Base-by-base conservation (phyloP, 768 basidiomycete genomes). In the Hygrophorus russula region DNA sequence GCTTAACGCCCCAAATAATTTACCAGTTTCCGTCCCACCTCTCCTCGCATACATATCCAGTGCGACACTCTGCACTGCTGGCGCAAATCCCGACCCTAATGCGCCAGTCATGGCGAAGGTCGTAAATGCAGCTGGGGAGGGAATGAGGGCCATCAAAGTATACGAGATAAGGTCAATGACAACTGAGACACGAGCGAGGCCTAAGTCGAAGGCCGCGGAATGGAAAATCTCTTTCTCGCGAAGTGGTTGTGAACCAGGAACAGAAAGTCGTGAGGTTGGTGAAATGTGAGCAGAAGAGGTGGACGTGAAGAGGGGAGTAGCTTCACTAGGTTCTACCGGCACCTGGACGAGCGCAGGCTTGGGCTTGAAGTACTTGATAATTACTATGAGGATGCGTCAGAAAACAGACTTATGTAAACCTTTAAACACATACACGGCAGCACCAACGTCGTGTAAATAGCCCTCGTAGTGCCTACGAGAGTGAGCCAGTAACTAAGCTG, bases 401-500 rank as follows among this genome's bases (percentile, higher is more conserved):
- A n/a, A 8, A 9, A 17, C 32, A 17, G 48, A 47, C 15, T 36
- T 30, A 18, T 31, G 10, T 13, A 9, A 28, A 19, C n/a, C 10
- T n/a, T 20, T 13, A 14, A 42, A 38, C 24, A 55, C 73, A 47
- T 58, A 86, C 84, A 12, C 8, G 86, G 86, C 4, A 88, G 59
- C 28, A 83, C 53, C 12, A 73, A 36, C 1, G 74, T 62, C 48
- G 87, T 59, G 52, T 72, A 71, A 2, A 73, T 3, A 0, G 82
- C 80, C 3, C 82, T 70, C 0, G 65, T 55, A 27, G 62, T 62
- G 5, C 78, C 76, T 8, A 76, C 53, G 9, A 72, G 51, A 45
- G 75, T 80, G 9, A 85, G 52, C 64, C 70, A 86, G 53, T 86
- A 86, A n/a, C 82, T 82, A n/a, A 79, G 56, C 84, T 86, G 44